Conservation (phyloP, 2,329 filamentous ascomycete species). For the Pseudocercospora ulei region DNA sequence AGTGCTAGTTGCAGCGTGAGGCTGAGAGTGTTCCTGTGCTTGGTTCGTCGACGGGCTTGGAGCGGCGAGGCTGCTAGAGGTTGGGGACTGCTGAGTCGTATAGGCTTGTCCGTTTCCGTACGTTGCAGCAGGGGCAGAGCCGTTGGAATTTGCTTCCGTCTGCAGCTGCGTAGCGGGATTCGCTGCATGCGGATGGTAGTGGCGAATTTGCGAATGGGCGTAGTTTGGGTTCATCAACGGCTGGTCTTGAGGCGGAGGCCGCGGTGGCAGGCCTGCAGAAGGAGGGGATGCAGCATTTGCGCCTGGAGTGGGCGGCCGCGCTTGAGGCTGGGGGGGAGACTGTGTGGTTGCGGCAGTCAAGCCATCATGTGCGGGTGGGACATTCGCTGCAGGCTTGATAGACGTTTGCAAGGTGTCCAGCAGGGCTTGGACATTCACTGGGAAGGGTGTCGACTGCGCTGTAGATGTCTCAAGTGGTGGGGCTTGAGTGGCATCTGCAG, state of each 20-base stretch:
- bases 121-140: conserved; percentile 18
- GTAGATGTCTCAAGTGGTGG: conserved; percentile 23
- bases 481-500: conserved; percentile 15
- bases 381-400: conserved; percentile 26
- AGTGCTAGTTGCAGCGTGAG: conserved; percentile 11
- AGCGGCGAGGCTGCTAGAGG: not conserved
- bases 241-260: conserved; percentile 44
- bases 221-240: conserved; percentile 43
- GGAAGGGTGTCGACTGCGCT: conserved; percentile 14
- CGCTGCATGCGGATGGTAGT: conserved; percentile 43
- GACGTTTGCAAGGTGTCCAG: conserved; percentile 38
- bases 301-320: conserved; percentile 26
- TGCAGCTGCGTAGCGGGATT: conserved; percentile 31
- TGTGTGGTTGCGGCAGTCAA: conserved; percentile 25
- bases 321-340: conserved; percentile 23
- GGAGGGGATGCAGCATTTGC: conserved; percentile 31
- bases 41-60: conserved; percentile 7
- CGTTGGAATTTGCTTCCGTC: conserved; percentile 17
- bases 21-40: conserved; percentile 9
- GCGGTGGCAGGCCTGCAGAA: conserved; percentile 38
- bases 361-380: conserved; percentile 31
- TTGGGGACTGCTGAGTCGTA: conserved; percentile 12
- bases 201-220: conserved; percentile 42
- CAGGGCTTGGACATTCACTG: conserved; percentile 41
- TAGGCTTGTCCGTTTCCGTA: conserved; percentile 4